Evolutionary conservation across 495 filamentous ascomycete species (phyloP), one percentile per base, ranked within the genome.

Genomic region (Neurospora sp.): DNA sequence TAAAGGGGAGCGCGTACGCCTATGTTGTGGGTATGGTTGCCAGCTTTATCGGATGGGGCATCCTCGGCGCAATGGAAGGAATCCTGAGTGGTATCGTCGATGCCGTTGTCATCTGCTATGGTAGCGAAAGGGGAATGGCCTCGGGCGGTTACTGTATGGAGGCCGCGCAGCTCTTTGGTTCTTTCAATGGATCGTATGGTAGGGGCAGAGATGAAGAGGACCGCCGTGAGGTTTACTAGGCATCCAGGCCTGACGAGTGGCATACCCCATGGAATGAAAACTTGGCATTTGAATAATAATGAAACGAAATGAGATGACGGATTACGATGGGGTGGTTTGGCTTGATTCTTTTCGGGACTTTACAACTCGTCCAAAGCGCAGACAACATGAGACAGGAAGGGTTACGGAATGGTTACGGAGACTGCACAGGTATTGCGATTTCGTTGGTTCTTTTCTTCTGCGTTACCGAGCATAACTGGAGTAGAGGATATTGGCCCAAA

Each of bases 41-140:
- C 16, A 93, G 91, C 41, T 91, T 93, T 69, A 98, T 99, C 74
- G 96, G 96, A 9, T 99, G 96, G 94, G 94, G 92, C 27, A 89
- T 98, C 4, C 80, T 99, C 68, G 96, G 96, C n/a, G 92, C 95
- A 3, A 96, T 97, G 84, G 96, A 99, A 80, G 93, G 94, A 16
- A 92, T 97, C 40, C 84, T 99, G 61, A 92, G 92, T 59, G 94
- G 94, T 39, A 93, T 99, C 41, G 89, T 99, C 8, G 96, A 99
- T 84, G 96, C 93, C 12, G 90, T 91, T 20, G 87, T 98, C 39
- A 90, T 99, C 20, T 99, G 96, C 83, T 98, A 96, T 88, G 93
- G 91, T 39, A 97, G 92, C 77, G 94, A 97, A 81, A 89, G 90
- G 70, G 89, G 92, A 4, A 87, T 88, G 71, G 85, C 86, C 71